Base-by-base conservation (phyloP, 768 basidiomycete genomes). In the Paxillus ammoniavirescens region DNA sequence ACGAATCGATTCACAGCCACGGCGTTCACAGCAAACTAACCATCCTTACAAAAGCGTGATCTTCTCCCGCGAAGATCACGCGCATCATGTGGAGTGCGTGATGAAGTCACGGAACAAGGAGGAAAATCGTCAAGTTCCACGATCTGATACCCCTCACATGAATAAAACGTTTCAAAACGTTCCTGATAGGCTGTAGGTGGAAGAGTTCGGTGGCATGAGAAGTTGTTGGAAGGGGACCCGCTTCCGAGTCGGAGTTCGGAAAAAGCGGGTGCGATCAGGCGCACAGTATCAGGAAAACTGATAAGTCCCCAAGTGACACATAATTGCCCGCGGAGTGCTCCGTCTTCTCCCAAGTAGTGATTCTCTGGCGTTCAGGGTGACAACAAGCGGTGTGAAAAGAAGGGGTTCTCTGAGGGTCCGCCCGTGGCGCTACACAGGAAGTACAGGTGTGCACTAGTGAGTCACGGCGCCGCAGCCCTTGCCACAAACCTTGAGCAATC, bases 31-130 rank as follows among this genome's bases (percentile, higher is more conserved):
- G 36, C 50, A 35, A 49, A 44, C 47, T 54, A 55, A 26, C 38
- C 50, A 50, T 42, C 31, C 10, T 15, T 13, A 13, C 47, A 50
- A 13, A 50, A 48, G 33, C 23, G 12, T 46, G 15, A 5, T 33
- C 63, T 67, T 65, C 65, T 65, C 65, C 65, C 65, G 65, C 63
- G 63, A 65, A 55, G 57, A 58, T 67, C 53, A 33, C 6, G 23
- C n/a, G 18, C 23, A 26, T 38, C 35, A 40, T 5, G 15, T 57
- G 21, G 21, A 21, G 21, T 21, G 21, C 21, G 48, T 44, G 53
- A 52, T 54, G 44, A 43, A 31, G 37, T 52, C 17, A 30, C 26
- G 43, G 41, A 21, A 15, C 9, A 28, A 18, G 15, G 36, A 46
- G 14, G 8, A 15, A 3, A 26, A 26, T 26, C 26, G 3, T 5